Conservation (phyloP, 306 rosid genomes). For the Vachellia pachyceras region DNA sequence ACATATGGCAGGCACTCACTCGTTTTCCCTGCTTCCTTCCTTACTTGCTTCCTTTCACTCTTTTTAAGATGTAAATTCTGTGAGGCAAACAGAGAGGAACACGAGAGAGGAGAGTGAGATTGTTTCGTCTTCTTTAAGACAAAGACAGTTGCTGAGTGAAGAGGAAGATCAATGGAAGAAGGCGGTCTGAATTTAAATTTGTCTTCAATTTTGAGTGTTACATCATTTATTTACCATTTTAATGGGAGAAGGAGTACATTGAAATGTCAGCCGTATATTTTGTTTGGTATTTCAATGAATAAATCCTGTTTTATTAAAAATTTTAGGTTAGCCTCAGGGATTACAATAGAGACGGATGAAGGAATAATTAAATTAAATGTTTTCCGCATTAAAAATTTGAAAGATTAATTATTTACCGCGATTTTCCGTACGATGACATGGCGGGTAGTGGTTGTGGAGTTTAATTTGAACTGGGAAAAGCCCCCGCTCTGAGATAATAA, state of each 20-base stretch:
- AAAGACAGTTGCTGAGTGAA: conserved; percentile 63
- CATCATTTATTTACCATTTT: not conserved
- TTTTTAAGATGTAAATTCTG: conserved; percentile 36
- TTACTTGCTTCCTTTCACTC: conserved; percentile 34
- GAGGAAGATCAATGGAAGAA: conserved; percentile 39
- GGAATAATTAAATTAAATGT: not conserved
- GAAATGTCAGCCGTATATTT: not conserved
- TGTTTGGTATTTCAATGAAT: not conserved
- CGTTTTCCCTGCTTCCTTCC: conserved; percentile 31
- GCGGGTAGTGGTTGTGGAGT: conserved; percentile 34
- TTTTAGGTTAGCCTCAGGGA: not conserved
- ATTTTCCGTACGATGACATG: conserved; percentile 49
- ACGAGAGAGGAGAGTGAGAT: conserved; percentile 41
- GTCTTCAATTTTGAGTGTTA: not conserved
- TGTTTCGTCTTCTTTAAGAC: conserved; percentile 88
- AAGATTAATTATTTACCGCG: not conserved
- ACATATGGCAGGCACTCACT: conserved; percentile 46
- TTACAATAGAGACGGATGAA: not conserved
- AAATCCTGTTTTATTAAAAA: not conserved
- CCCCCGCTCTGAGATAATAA: conserved; percentile 49
- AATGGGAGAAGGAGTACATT: not conserved
- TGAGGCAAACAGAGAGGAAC: conserved; percentile 5
- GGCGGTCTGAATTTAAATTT: conserved; percentile 44
- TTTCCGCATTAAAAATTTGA: not conserved
- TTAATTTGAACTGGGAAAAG: conserved; percentile 41